phyloP scores from a whole-genome alignment of 176 grass and related monocot genomes.

The Saccharum spontaneum region DNA sequence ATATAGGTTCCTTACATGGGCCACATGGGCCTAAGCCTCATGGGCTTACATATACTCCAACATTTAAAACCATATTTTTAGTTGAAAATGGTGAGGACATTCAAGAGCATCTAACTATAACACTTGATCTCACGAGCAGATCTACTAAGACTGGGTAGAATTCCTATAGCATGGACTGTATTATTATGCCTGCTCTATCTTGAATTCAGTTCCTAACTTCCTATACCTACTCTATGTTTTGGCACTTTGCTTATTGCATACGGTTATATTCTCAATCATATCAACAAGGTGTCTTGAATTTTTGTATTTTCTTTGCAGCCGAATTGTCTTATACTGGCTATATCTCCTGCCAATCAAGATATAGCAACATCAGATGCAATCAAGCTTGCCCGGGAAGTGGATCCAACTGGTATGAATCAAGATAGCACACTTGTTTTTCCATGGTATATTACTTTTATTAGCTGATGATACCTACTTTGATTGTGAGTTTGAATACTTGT shows the following conservation, averaged over 20 bases:
- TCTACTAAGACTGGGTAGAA: neutral
- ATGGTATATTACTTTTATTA: constrained; percentile 11
- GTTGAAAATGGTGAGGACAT: neutral
- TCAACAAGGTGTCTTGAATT: neutral
- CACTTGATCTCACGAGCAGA: neutral
- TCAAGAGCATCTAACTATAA: neutral
- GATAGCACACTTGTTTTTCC: constrained; percentile 9
- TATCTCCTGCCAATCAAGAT: constrained; percentile 96
- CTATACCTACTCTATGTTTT: neutral
- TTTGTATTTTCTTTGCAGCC: constrained; percentile 54
- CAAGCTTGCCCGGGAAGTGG: constrained; percentile 87
- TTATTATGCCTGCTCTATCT: neutral
- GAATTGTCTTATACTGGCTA: constrained; percentile 84
- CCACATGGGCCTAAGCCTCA: no score
- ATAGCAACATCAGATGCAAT: constrained; percentile 98
- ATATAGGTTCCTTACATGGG: no score
- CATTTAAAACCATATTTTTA: neutral
- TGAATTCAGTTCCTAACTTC: neutral
- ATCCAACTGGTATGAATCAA: constrained; percentile 64
- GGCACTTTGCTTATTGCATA: constrained; percentile 16
- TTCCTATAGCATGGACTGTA: neutral
- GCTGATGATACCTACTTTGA: neutral
- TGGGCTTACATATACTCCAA: no score
- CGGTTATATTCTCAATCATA: neutral
- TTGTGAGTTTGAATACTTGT: constrained; percentile 18